Evolutionary conservation across 306 rosid species (phyloP).

Genomic region (Medicago arabica): DNA sequence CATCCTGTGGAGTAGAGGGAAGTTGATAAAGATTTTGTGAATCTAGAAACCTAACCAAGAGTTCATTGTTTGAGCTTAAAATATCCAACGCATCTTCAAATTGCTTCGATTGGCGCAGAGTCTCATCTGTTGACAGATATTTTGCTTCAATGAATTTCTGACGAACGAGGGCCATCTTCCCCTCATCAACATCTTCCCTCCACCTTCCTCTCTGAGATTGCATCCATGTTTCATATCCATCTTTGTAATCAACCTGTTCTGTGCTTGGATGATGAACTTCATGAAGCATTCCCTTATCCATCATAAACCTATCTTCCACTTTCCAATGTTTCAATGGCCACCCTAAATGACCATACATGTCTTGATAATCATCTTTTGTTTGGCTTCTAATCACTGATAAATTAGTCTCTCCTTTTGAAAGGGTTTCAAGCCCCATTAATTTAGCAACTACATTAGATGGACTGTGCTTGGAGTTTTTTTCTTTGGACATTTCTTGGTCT

Average conservation of each 20-base stretch:
- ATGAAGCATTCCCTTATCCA: conserved; percentile 55
- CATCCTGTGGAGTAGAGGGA: conserved; percentile 58
- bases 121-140: conserved; percentile 68
- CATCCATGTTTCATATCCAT: conserved; percentile 71
- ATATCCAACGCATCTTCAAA: conserved; percentile 83
- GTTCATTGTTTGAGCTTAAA: conserved; percentile 80
- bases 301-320: conserved; percentile 51
- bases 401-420: conserved; percentile 61
- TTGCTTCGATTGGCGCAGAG: conserved; percentile 69
- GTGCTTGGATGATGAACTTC: conserved; percentile 55
- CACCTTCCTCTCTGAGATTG: conserved; percentile 58
- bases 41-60: conserved; percentile 70
- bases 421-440: conserved; percentile 91
- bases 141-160: conserved; percentile 80
- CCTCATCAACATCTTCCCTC: conserved; percentile 52
- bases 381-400: conserved; percentile 39
- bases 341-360: conserved; percentile 51
- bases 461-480: conserved; percentile 58
- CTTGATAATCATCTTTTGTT: conserved; percentile 53
- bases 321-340: conserved; percentile 59
- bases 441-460: conserved; percentile 89
- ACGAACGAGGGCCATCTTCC: conserved; percentile 74
- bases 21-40: conserved; percentile 65
- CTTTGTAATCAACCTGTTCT: conserved; percentile 55
- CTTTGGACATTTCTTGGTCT: conserved; percentile 83